Percentiles rank a stretch among this genome's conserved stretches.
phyloP scores from a whole-genome alignment of 352 stramenopile species.

The Phytophthora cactorum region DNA sequence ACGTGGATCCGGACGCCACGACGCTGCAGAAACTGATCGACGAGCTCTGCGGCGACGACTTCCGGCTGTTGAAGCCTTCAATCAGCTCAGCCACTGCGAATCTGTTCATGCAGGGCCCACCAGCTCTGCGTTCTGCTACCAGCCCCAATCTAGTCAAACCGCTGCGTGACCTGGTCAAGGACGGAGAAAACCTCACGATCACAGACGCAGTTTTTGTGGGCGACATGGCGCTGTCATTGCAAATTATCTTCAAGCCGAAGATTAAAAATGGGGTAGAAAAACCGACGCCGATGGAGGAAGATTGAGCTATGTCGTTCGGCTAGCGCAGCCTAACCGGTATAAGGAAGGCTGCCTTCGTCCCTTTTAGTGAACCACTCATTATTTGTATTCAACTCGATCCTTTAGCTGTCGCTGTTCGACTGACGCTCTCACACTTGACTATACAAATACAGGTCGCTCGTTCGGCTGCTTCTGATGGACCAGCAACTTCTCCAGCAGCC shows the following conservation, averaged over 20 bases:
- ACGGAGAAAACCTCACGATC: slow-evolving; percentile 92
- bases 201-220: slow-evolving; percentile 94
- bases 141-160: slow-evolving; percentile 92
- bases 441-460: slow-evolving; percentile 15
- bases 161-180: slow-evolving; percentile 86
- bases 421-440: neutral
- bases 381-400: slow-evolving; percentile 5
- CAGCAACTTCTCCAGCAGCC: slow-evolving; percentile 29
- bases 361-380: too few relatives aligned
- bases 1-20: slow-evolving; percentile 51
- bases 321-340: slow-evolving; percentile 14
- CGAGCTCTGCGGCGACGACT: slow-evolving; percentile 62
- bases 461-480: slow-evolving; percentile 17
- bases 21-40: slow-evolving; percentile 75
- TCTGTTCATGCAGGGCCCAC: slow-evolving; percentile 84
- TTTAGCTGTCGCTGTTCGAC: neutral
- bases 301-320: neutral
- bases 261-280: slow-evolving; percentile 32
- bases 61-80: slow-evolving; percentile 73
- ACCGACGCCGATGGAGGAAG: slow-evolving; percentile 29
- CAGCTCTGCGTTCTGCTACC: slow-evolving; percentile 89
- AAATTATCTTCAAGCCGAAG: slow-evolving; percentile 59
- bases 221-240: slow-evolving; percentile 74
- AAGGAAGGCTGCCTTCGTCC: neutral
- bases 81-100: slow-evolving; percentile 70